Percentiles rank a stretch among this genome's conserved stretches.
phyloP scores from a whole-genome alignment of 139 green algal species.

The Eudorina sp. region DNA sequence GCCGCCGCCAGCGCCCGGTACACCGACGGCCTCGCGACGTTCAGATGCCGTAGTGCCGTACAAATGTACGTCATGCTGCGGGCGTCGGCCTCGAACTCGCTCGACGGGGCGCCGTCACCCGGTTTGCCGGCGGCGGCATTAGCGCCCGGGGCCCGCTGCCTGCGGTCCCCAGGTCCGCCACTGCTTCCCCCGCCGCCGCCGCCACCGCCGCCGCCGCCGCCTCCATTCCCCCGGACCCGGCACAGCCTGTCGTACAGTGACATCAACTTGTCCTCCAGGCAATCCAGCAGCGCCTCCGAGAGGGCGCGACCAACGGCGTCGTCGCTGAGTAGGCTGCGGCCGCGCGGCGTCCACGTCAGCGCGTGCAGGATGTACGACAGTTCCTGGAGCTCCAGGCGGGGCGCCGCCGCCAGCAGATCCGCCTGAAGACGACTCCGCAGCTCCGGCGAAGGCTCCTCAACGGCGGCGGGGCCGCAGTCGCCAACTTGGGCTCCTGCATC shows the following conservation, averaged over 20 bases:
- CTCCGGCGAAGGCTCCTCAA: background rate
- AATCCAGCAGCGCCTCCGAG: background rate
- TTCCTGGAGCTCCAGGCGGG: background rate
- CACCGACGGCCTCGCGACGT: background rate
- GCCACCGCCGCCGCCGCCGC: background rate
- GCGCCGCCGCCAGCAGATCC: background rate
- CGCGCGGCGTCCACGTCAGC: background rate
- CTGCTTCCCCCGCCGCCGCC: no score
- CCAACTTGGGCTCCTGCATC: no score
- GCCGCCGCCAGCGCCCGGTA: background rate
- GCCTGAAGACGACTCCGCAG: background rate
- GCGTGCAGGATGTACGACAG: background rate
- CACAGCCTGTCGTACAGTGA: background rate
- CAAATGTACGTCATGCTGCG: background rate
- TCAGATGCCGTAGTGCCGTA: constrained; percentile 5
- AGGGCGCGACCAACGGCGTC: background rate
- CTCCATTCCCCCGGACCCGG: background rate
- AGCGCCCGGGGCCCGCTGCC: no score
- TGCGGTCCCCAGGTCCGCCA: no score
- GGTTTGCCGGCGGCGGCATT: no score
- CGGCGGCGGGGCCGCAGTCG: background rate
- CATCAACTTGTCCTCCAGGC: background rate
- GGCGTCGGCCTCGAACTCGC: no score
- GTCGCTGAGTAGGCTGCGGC: background rate
- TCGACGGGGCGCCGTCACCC: no score